These are phyloP conservation scores for Coprinopsis strossmayeri DNA, from an alignment of 768 basidiomycete species.

Conservation along the genomic window DNA sequence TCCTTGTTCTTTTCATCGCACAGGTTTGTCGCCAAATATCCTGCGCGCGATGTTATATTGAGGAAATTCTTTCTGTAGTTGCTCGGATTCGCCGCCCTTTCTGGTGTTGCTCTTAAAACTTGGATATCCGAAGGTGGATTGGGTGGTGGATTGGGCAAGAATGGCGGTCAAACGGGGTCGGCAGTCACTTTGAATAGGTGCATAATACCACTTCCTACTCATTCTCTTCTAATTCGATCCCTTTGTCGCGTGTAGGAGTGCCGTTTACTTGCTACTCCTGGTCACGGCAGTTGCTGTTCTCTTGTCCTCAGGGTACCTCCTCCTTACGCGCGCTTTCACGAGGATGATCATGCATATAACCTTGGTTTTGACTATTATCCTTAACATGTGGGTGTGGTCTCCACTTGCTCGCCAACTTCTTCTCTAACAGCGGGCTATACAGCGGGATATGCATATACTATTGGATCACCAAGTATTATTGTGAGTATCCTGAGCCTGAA, in stretches of 20 bases:
- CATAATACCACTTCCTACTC: conserved; percentile 15
- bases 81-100: conserved; percentile 61
- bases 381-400: conserved; percentile 50
- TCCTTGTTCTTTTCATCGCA: conserved; percentile 65
- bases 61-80: too few species aligned
- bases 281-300: conserved; percentile 63
- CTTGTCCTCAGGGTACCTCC: conserved; percentile 59
- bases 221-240: background rate
- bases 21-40: conserved; percentile 48
- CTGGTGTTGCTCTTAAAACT: conserved; percentile 54
- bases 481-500: too few species aligned
- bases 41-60: too few species aligned
- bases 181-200: conserved; percentile 62
- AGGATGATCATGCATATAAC: conserved; percentile 73
- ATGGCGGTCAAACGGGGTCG: conserved; percentile 50
- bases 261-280: conserved; percentile 70
- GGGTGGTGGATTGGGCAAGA: conserved; percentile 64
- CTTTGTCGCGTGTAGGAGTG: conserved; percentile 39
- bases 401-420: background rate
- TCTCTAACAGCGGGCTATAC: background rate
- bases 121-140: conserved; percentile 63
- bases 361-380: conserved; percentile 50
- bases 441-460: conserved; percentile 74
- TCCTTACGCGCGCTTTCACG: conserved; percentile 69
- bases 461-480: conserved; percentile 65